Conservation (phyloP, 371 early-diverging fungal species). For the Mycotypha africana region DNA sequence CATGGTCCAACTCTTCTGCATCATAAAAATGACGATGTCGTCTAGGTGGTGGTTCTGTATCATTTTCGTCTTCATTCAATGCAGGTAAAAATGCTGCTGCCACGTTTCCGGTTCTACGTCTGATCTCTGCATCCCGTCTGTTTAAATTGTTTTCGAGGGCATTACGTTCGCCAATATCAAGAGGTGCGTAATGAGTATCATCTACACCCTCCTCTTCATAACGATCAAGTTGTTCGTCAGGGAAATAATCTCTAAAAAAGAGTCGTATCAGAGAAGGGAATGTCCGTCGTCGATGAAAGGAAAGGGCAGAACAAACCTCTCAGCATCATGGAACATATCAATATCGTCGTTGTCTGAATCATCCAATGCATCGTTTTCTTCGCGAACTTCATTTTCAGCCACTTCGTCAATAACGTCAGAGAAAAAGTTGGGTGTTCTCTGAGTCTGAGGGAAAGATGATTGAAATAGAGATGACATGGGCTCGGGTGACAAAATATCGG, state of each 20-base stretch:
- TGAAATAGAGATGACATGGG: too few species aligned
- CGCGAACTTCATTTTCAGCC: slow-evolving; percentile 30
- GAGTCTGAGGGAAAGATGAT: background rate
- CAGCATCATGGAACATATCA: slow-evolving; percentile 83
- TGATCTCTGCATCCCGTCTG: slow-evolving; percentile 78
- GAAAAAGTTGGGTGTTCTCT: slow-evolving; percentile 25
- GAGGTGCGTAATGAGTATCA: slow-evolving; percentile 64
- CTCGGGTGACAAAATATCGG: slow-evolving; percentile 16
- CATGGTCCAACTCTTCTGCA: slow-evolving; percentile 50
- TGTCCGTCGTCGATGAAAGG: too few species aligned
- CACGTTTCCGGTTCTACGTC: slow-evolving; percentile 64
- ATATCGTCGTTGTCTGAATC: slow-evolving; percentile 71
- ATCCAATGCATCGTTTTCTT: slow-evolving; percentile 27
- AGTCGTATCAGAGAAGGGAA: too few species aligned
- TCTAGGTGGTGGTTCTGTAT: slow-evolving; percentile 53
- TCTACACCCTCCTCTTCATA: slow-evolving; percentile 80
- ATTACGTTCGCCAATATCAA: slow-evolving; percentile 70
- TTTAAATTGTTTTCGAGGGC: slow-evolving; percentile 76
- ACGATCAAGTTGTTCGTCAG: slow-evolving; percentile 67
- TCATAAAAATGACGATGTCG: slow-evolving; percentile 60
- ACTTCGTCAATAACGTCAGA: slow-evolving; percentile 37
- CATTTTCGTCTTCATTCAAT: slow-evolving; percentile 46
- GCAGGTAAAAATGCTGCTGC: slow-evolving; percentile 86
- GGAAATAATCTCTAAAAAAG: slow-evolving; percentile 66
- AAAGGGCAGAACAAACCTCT: too few species aligned